Conservation (phyloP, 768 basidiomycete genomes). For the Lentinula detonsa region DNA sequence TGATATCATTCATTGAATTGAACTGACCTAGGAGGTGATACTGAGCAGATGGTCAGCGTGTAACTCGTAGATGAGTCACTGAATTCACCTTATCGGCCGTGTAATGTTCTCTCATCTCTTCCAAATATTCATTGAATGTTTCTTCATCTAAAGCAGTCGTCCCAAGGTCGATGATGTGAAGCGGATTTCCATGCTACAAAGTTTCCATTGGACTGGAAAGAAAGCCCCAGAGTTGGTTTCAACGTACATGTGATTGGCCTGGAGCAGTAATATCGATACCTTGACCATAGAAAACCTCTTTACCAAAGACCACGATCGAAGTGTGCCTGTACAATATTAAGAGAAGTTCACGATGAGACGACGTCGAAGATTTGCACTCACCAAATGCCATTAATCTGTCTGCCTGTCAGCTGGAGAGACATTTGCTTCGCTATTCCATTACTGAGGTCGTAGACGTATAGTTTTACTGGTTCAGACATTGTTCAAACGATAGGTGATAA, state of each 20-base stretch:
- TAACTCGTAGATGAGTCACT: not conserved
- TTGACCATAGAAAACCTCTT: constrained; percentile 87
- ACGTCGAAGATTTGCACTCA: constrained; percentile 24
- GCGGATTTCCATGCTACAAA: constrained; percentile 65
- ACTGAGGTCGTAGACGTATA: constrained; percentile 91
- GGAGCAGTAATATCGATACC: constrained; percentile 71
- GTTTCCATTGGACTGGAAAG: not conserved
- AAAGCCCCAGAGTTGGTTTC: not conserved
- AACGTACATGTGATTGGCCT: constrained; percentile 75
- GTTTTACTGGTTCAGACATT: constrained; percentile 50
- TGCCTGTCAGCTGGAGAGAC: constrained; percentile 76
- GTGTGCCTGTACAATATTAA: constrained; percentile 59
- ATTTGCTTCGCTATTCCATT: constrained; percentile 78
- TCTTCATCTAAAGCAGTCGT: constrained; percentile 76
- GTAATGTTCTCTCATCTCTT: constrained; percentile 70
- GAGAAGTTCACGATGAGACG: not conserved
- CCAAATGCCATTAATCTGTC: constrained; percentile 94
- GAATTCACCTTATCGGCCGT: constrained; percentile 78
- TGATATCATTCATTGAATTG: not conserved
- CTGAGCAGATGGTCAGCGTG: constrained; percentile 27
- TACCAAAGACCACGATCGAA: constrained; percentile 79
- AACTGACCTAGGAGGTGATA: constrained; percentile 77
- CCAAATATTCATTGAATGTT: constrained; percentile 81
- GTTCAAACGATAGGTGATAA: not conserved
- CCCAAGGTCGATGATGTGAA: constrained; percentile 70